Percentiles rank a stretch among this genome's conserved stretches.
Evolutionary conservation across 2,329 filamentous ascomycete genomes (phyloP).

Genomic region (Penicillium sumatraense): DNA sequence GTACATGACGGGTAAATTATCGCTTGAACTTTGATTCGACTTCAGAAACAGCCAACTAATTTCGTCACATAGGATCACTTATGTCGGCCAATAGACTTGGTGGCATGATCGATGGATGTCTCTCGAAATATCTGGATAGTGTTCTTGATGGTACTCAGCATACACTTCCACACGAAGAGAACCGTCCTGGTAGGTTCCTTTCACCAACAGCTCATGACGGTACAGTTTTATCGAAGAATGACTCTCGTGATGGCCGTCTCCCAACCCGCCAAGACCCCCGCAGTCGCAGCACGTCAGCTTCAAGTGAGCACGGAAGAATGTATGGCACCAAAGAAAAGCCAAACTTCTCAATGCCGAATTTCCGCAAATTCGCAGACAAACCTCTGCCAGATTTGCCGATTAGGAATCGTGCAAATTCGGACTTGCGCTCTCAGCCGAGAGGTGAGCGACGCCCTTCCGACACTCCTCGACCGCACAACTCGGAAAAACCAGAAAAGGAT

Average conservation of each 20-base stretch:
- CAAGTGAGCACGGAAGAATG: slow-evolving; percentile 24
- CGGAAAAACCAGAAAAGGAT: slow-evolving; percentile 43
- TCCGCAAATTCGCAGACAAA: slow-evolving; percentile 21
- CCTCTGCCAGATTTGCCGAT: slow-evolving; percentile 18
- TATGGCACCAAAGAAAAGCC: slow-evolving; percentile 19
- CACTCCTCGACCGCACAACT: slow-evolving; percentile 22
- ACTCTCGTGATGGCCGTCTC: slow-evolving; percentile 18
- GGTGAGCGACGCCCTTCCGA: slow-evolving; percentile 24
- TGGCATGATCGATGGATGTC: slow-evolving; percentile 60
- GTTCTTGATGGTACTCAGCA: slow-evolving; percentile 36
- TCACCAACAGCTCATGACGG: neutral
- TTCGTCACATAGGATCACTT: slow-evolving; percentile 40
- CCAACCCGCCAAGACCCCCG: slow-evolving; percentile 26
- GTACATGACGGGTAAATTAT: slow-evolving; percentile 13
- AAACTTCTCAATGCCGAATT: slow-evolving; percentile 22
- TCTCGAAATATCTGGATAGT: slow-evolving; percentile 55
- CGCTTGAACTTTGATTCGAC: neutral
- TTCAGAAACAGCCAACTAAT: slow-evolving; percentile 10
- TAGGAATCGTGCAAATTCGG: slow-evolving; percentile 35
- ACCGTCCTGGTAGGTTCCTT: slow-evolving; percentile 8
- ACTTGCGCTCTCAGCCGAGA: slow-evolving; percentile 30
- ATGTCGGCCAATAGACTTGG: slow-evolving; percentile 66
- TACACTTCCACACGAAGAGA: slow-evolving; percentile 25
- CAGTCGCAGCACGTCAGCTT: slow-evolving; percentile 33
- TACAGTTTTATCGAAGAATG: slow-evolving; percentile 7